A percentile compares a stretch with the other conserved stretches of the same genome.
Conservation (phyloP, 805 yeast species). For the Metschnikowia arizonensis region DNA sequence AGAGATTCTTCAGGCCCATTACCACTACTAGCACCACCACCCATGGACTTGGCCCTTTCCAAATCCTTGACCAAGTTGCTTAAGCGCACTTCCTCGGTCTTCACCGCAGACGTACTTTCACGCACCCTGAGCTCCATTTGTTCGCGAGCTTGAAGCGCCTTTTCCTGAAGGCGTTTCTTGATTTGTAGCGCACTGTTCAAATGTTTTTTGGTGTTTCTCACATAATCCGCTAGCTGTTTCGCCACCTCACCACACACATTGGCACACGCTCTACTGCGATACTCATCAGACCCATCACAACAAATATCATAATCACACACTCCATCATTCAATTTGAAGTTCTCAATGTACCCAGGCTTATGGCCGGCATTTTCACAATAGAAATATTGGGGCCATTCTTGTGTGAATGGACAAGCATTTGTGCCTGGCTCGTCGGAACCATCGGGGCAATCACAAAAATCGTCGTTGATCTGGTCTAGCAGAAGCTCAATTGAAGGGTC, state of each 20-base stretch:
- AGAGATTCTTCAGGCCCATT: background rate
- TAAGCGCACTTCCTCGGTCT: background rate
- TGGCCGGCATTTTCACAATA: slow-evolving; percentile 79
- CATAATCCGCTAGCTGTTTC: slow-evolving; percentile 25
- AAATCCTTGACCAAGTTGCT: background rate
- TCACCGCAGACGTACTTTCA: slow-evolving; percentile 1
- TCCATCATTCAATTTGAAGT: slow-evolving; percentile 77
- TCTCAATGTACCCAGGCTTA: slow-evolving; percentile 56
- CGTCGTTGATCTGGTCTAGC: slow-evolving; percentile 70
- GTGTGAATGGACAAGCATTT: slow-evolving; percentile 57
- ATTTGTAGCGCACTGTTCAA: slow-evolving; percentile 26
- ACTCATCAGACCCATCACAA: slow-evolving; percentile 94
- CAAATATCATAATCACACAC: slow-evolving; percentile 84
- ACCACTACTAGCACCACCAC: too few relatives aligned
- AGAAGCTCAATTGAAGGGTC: slow-evolving; percentile 64
- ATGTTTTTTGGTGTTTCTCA: background rate
- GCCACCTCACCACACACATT: slow-evolving; percentile 52
- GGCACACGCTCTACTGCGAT: slow-evolving; percentile 45
- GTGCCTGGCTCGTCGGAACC: slow-evolving; percentile 98
- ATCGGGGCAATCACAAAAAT: slow-evolving; percentile 95
- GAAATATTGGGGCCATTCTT: slow-evolving; percentile 38
- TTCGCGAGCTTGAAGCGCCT: slow-evolving; percentile 19
- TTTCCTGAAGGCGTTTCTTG: slow-evolving; percentile 23
- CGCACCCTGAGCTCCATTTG: slow-evolving; percentile 13
- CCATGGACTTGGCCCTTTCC: slow-evolving; percentile 1